A percentile compares a stretch with the other conserved stretches of the same genome.
Conservation (phyloP, 202 grass and related monocot species). For the Schoenoplectus tabernaemontani region DNA sequence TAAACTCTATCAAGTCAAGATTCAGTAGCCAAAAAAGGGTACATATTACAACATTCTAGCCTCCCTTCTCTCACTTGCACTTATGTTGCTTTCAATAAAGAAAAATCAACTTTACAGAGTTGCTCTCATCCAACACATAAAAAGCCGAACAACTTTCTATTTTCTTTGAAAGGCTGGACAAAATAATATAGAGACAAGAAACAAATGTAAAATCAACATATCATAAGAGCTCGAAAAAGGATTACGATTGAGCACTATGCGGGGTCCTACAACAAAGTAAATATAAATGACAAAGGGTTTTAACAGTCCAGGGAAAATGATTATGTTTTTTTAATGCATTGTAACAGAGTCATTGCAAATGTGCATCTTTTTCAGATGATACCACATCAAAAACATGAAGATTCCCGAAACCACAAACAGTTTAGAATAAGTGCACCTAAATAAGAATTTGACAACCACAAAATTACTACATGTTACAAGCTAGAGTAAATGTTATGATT, state of each 20-base stretch:
- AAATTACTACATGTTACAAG: neutral
- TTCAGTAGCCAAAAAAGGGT: too few relatives aligned
- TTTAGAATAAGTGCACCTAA: neutral
- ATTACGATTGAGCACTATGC: neutral
- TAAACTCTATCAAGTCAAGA: too few relatives aligned
- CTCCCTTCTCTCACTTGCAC: neutral
- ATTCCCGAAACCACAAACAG: neutral
- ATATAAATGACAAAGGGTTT: neutral
- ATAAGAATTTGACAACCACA: neutral
- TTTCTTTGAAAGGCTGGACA: neutral
- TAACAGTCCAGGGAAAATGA: neutral
- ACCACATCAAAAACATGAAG: neutral
- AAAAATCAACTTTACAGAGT: neutral
- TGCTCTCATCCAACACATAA: slow-evolving; percentile 8
- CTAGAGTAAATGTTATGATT: slow-evolving; percentile 13
- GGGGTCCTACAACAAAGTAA: too few relatives aligned
- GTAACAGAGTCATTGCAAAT: neutral
- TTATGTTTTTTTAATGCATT: neutral
- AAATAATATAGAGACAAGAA: neutral
- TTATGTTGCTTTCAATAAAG: neutral
- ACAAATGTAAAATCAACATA: neutral
- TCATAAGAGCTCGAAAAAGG: neutral
- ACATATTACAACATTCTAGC: neutral
- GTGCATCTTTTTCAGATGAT: neutral
- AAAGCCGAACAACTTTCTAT: neutral